These are phyloP conservation scores for Neurospora tetrasperma DNA, from an alignment of 495 filamentous ascomycete species.

Conservation along the genomic window DNA sequence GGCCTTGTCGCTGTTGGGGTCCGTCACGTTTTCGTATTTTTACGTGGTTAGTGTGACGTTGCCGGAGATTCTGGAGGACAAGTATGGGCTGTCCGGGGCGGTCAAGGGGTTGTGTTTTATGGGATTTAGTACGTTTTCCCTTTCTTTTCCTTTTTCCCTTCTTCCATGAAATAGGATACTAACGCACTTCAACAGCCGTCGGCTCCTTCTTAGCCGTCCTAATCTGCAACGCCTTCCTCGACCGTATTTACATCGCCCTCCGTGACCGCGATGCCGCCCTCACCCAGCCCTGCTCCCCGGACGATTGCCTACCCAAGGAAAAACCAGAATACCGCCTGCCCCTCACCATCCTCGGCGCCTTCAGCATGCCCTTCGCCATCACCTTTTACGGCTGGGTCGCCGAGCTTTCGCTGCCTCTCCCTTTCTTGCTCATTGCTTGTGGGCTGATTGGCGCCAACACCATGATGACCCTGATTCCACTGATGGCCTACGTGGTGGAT, in stretches of 20 bases:
- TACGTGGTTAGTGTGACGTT: slow-evolving; percentile 46
- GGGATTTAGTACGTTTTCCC: slow-evolving; percentile 37
- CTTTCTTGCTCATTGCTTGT: slow-evolving; percentile 30
- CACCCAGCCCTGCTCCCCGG: slow-evolving; percentile 11
- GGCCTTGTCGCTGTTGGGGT: slow-evolving; percentile 30
- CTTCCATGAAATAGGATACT: slow-evolving; percentile 4
- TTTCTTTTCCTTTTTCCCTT: neutral
- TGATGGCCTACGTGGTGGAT: slow-evolving; percentile 47
- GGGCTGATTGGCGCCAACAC: slow-evolving; percentile 32
- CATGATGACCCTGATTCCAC: slow-evolving; percentile 37
- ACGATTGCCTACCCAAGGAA: neutral
- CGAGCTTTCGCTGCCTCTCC: slow-evolving; percentile 26
- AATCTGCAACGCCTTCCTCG: slow-evolving; percentile 34
- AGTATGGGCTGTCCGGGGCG: slow-evolving; percentile 38
- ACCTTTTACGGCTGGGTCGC: slow-evolving; percentile 41
- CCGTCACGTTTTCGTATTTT: slow-evolving; percentile 40
- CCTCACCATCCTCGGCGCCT: slow-evolving; percentile 33
- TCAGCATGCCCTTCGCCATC: slow-evolving; percentile 32
- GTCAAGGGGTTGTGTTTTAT: slow-evolving; percentile 37
- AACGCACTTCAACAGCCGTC: slow-evolving; percentile 28
- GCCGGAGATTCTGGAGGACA: slow-evolving; percentile 36
- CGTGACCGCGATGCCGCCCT: slow-evolving; percentile 27
- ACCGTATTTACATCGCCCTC: slow-evolving; percentile 43
- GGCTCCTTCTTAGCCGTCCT: slow-evolving; percentile 41
- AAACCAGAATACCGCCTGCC: slow-evolving; percentile 42